Conservation (phyloP, 2,329 filamentous ascomycete genomes). For the Fusarium lyarnte region DNA sequence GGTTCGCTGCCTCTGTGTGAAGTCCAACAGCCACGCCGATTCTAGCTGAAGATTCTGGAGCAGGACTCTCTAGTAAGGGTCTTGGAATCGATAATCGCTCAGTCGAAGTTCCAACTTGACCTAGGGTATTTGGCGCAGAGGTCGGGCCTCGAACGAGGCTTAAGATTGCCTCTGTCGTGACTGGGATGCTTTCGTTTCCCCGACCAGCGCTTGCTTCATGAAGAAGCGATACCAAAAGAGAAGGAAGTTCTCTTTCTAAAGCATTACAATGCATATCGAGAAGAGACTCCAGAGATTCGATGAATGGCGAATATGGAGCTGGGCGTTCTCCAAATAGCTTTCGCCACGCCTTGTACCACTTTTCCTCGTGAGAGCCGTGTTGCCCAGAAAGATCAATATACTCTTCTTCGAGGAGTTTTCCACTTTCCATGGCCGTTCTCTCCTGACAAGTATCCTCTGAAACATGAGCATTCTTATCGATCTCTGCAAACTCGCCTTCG, state of each 20-base stretch:
- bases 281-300: rapidly evolving
- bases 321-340: rapidly evolving
- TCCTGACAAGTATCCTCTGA: rapidly evolving
- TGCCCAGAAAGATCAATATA: rapidly evolving
- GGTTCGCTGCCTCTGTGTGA: too few relatives aligned
- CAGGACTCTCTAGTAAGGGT: too few relatives aligned
- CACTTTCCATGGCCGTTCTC: rapidly evolving
- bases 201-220: too few relatives aligned
- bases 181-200: too few relatives aligned
- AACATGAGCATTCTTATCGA: neutral
- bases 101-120: too few relatives aligned
- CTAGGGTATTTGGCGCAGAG: too few relatives aligned
- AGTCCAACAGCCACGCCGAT: too few relatives aligned
- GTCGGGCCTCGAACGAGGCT: too few relatives aligned
- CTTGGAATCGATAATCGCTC: too few relatives aligned
- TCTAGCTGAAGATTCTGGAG: too few relatives aligned
- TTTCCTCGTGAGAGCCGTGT: neutral
- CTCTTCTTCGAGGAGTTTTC: rapidly evolving
- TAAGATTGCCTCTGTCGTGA: too few relatives aligned
- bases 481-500: rapidly evolving
- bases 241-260: neutral
- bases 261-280: rapidly evolving
- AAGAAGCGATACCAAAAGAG: rapidly evolving
- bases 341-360: rapidly evolving
- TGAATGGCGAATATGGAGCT: rapidly evolving